Evolutionary conservation across 805 yeast genomes (phyloP).

Genomic region (Grigorovia yakushimaensis): DNA sequence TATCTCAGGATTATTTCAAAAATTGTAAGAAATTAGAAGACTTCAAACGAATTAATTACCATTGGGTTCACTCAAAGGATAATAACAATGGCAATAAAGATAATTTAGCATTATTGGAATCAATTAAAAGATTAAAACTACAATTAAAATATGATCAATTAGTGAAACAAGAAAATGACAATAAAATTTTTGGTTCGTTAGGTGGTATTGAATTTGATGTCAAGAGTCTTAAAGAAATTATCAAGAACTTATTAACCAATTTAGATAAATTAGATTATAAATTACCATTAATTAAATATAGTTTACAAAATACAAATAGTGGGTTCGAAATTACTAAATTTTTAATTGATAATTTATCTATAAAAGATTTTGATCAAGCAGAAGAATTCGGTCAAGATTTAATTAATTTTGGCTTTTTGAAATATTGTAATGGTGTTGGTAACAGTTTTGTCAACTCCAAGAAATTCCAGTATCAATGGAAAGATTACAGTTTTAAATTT

Average conservation of each 20-base stretch:
- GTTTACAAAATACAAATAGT: slow-evolving; percentile 25
- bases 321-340: slow-evolving; percentile 28
- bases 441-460: slow-evolving; percentile 68
- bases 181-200: slow-evolving; percentile 21
- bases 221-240: slow-evolving; percentile 30
- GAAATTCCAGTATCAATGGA: slow-evolving; percentile 74
- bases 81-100: no score
- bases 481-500: slow-evolving; percentile 50
- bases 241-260: slow-evolving; percentile 35
- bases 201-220: slow-evolving; percentile 27
- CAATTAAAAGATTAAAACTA: slow-evolving; percentile 17
- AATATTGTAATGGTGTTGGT: slow-evolving; percentile 48
- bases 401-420: slow-evolving; percentile 48
- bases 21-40: slow-evolving; percentile 70
- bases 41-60: slow-evolving; percentile 25
- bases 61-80: not conserved
- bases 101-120: slow-evolving; percentile 3
- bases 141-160: slow-evolving; percentile 17
- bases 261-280: slow-evolving; percentile 47
- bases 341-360: slow-evolving; percentile 19
- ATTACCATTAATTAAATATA: slow-evolving; percentile 45
- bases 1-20: slow-evolving; percentile 63
- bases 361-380: slow-evolving; percentile 42
- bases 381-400: slow-evolving; percentile 71
- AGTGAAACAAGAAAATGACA: slow-evolving; percentile 22